Conservation (phyloP, 148 eudicot genomes). For the Heliamphora exappendiculata region DNA sequence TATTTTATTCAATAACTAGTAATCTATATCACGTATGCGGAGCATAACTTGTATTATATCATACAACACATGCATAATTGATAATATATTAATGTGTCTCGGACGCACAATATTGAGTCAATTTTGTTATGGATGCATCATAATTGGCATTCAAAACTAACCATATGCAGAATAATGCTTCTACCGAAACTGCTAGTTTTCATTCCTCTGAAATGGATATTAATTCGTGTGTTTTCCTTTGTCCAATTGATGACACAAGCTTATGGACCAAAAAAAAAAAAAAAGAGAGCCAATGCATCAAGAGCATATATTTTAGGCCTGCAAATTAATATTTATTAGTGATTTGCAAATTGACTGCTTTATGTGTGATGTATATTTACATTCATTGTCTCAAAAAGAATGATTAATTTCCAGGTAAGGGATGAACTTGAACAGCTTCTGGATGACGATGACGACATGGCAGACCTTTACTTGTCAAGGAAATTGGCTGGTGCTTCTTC, state of each 20-base stretch:
- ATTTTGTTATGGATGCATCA: no score
- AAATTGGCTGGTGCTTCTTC: conserved; percentile 40
- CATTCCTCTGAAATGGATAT: neutral
- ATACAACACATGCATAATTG: no score
- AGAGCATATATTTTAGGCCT: neutral
- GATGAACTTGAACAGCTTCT: conserved; percentile 83
- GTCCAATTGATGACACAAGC: neutral
- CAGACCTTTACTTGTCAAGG: conserved; percentile 69
- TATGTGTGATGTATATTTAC: neutral
- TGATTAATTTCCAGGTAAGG: conserved; percentile 43
- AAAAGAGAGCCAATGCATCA: neutral
- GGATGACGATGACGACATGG: conserved; percentile 86
- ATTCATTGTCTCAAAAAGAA: neutral
- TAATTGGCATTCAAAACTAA: neutral
- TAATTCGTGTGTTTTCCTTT: neutral
- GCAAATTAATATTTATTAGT: neutral
- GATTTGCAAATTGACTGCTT: no score
- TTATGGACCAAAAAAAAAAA: neutral
- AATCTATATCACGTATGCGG: neutral
- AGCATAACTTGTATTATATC: no score
- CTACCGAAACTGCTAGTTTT: neutral
- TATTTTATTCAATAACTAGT: neutral
- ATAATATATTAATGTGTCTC: no score
- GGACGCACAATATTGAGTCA: no score
- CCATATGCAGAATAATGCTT: neutral